Base-by-base conservation (phyloP, 2,329 filamentous ascomycete genomes). In the Volutella citrinella region DNA sequence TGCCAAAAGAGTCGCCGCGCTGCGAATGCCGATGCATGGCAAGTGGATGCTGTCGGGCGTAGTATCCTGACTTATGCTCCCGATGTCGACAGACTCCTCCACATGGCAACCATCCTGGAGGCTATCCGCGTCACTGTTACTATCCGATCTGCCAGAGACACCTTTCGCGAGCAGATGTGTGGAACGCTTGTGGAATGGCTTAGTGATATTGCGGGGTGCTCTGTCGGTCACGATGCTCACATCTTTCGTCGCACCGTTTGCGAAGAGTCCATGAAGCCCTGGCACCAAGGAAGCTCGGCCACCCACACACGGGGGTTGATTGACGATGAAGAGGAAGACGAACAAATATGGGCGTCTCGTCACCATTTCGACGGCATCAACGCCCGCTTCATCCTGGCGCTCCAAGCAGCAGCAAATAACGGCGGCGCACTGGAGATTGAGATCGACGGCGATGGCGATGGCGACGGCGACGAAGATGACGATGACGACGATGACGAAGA, bases 171-270 rank as follows among this genome's bases (percentile, higher is more conserved):
- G 59, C 87, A 97, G 59, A 98, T 98, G 94, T 96, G 90, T 52
- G 89, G 87, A n/a, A 88, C 89, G 12, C 91, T 98, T 42, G 84
- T 98, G 34, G 90, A 96, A 52, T 98, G 94, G 94, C 74, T 98
- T 14, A 77, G 82, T 32, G 94, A 98, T 60, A 94, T 98, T 52
- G 79, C 89, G 7, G 89, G 89, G 19, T 96, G 90, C 61, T 84
- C 80, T 33, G 85, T 95, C 28, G 88, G 87, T 3, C 71, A 79
- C 19, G 88, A 98, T 54, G 78, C 81, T 42, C 73, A 86, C 40
- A 80, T 97, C 13, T 69, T 98, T 26, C 78, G 89, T 22, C 82
- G 80, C 32, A 80, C 84, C 7, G 79, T 98, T 23, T 98, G 93
- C 54, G 88, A 97, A 59, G 88, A 98, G 60, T 76, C 97, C 52